Conservation (phyloP, 2,329 filamentous ascomycete species). For the Fusarium sp. region DNA sequence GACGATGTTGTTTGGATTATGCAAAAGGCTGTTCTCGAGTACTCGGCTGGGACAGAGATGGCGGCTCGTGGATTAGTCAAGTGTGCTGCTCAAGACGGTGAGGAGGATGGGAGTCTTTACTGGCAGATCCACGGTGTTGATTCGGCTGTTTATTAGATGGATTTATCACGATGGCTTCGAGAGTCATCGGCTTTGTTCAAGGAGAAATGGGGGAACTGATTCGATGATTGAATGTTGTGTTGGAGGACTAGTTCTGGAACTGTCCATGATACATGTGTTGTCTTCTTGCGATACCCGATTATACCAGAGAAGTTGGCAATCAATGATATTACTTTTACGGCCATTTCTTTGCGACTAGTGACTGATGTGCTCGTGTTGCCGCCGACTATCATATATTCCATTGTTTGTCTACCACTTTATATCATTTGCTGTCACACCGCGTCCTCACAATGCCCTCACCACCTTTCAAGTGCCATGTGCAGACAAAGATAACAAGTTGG, state of each 20-base stretch:
- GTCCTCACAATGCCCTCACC: neutral
- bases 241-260: conserved; percentile 13
- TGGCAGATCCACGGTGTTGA: conserved; percentile 35
- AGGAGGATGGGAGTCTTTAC: conserved; percentile 25
- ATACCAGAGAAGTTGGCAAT: conserved; percentile 15
- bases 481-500: neutral
- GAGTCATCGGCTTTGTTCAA: conserved; percentile 1
- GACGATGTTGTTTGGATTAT: conserved; percentile 33
- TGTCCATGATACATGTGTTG: conserved; percentile 27
- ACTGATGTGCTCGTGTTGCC: neutral
- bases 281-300: conserved; percentile 35
- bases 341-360: no score
- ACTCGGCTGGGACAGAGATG: conserved; percentile 29
- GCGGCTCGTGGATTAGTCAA: conserved; percentile 31
- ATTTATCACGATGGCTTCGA: conserved; percentile 14
- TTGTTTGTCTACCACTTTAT: neutral
- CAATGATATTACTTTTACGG: neutral
- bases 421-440: neutral
- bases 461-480: neutral
- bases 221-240: conserved; percentile 6
- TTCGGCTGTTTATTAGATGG: conserved; percentile 5
- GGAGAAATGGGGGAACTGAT: neutral
- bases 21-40: conserved; percentile 28
- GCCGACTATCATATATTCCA: neutral
- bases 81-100: conserved; percentile 18